phyloP scores from a whole-genome alignment of 2,329 filamentous ascomycete genomes.

The Fusarium phyllophilum region DNA sequence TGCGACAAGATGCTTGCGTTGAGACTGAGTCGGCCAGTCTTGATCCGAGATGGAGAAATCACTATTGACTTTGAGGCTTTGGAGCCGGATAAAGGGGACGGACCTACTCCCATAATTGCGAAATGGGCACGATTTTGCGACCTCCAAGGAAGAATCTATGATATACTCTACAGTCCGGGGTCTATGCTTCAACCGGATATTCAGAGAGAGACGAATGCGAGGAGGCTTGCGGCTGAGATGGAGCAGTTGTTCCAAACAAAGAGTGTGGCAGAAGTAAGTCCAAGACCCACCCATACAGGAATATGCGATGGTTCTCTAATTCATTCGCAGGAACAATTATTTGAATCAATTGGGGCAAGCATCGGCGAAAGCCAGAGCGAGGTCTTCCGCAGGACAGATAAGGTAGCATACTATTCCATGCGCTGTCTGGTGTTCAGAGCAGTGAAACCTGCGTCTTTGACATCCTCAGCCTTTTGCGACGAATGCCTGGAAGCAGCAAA shows the following conservation, averaged over 20 bases:
- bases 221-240: not conserved
- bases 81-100: not conserved
- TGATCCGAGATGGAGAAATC: constrained; percentile 2
- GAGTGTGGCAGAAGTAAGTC: not conserved
- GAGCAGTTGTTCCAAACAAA: not conserved
- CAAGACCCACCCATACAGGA: rapidly evolving
- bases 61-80: not conserved
- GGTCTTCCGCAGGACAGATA: not conserved
- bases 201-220: not conserved
- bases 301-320: rapidly evolving
- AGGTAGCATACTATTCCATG: constrained; percentile 1
- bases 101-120: not conserved
- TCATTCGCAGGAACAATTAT: not conserved
- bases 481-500: not conserved
- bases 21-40: not conserved
- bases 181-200: not conserved
- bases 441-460: not conserved
- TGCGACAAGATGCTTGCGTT: constrained; percentile 12
- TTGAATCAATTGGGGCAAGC: not conserved
- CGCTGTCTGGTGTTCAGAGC: not conserved
- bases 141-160: not conserved
- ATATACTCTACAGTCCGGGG: not conserved
- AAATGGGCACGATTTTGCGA: not conserved
- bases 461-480: not conserved
- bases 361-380: not conserved